Conservation (phyloP, 208 protist genomes). For the Leishmania tarentolae region DNA sequence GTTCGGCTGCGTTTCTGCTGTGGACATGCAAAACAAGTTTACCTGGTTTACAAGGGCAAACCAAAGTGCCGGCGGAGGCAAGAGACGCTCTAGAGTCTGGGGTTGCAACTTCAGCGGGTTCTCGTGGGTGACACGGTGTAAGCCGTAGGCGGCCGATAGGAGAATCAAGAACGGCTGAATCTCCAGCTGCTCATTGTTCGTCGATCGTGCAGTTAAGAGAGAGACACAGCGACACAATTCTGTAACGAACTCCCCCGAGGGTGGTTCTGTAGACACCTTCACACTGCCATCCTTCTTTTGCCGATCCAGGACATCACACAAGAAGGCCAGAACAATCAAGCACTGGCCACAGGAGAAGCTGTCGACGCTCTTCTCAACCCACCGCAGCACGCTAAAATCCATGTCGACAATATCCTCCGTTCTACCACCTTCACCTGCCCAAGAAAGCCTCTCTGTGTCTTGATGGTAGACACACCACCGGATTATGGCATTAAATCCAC, state of each 20-base stretch:
- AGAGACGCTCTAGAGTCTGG: conserved; percentile 21
- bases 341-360: conserved; percentile 76
- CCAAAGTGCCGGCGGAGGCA: conserved; percentile 46
- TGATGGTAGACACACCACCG: conserved; percentile 75
- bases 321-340: conserved; percentile 67
- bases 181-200: conserved; percentile 64
- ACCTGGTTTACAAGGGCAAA: conserved; percentile 63
- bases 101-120: conserved; percentile 20
- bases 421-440: too few species aligned
- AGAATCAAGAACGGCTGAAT: conserved; percentile 66
- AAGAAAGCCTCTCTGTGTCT: not conserved
- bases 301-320: conserved; percentile 62
- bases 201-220: conserved; percentile 20
- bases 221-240: conserved; percentile 21
- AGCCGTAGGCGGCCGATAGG: conserved; percentile 59
- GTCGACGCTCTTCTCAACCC: conserved; percentile 42
- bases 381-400: conserved; percentile 55
- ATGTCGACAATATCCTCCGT: conserved; percentile 12
- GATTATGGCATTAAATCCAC: conserved; percentile 63
- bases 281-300: not conserved
- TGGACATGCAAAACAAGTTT: conserved; percentile 4
- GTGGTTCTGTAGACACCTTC: not conserved
- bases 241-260: not conserved
- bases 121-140: conserved; percentile 38
- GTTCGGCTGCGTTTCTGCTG: not conserved